Evolutionary conservation across 2,329 filamentous ascomycete genomes (phyloP).

Genomic region (Fusarium palustre): DNA sequence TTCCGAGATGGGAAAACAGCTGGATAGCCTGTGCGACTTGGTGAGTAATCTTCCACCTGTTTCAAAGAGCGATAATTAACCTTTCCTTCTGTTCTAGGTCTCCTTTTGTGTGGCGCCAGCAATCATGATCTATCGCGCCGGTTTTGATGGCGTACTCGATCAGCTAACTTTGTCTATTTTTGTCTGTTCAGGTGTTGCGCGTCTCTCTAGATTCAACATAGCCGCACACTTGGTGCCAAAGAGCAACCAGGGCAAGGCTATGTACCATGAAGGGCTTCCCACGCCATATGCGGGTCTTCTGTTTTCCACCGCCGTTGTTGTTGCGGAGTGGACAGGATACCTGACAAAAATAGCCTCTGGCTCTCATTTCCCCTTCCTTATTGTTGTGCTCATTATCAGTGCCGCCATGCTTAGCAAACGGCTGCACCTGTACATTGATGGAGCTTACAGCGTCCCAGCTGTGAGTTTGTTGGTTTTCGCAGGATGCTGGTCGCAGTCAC

Average conservation of each 20-base stretch:
- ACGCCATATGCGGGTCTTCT: neutral
- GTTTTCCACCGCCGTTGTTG: neutral
- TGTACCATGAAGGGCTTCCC: neutral
- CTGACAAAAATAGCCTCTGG: neutral
- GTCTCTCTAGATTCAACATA: neutral
- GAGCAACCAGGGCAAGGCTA: neutral
- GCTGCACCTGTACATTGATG: neutral
- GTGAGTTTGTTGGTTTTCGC: neutral
- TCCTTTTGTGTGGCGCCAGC: neutral
- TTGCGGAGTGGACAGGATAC: neutral
- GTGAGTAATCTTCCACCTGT: neutral
- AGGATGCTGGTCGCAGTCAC: conserved; percentile 2
- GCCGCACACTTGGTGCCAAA: neutral
- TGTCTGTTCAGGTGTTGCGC: neutral
- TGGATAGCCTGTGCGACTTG: conserved; percentile 2
- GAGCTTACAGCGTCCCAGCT: neutral
- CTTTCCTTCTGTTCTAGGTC: neutral
- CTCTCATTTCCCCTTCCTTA: neutral
- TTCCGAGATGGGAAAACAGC: neutral
- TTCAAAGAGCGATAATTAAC: neutral
- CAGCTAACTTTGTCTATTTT: neutral
- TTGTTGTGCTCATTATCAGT: neutral
- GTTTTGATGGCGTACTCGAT: neutral
- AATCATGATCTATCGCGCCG: neutral
- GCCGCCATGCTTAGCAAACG: neutral